A percentile compares a stretch with the other conserved stretches of the same genome.
Conservation (phyloP, 2,329 filamentous ascomycete species). For the Neonectria magnoliae region DNA sequence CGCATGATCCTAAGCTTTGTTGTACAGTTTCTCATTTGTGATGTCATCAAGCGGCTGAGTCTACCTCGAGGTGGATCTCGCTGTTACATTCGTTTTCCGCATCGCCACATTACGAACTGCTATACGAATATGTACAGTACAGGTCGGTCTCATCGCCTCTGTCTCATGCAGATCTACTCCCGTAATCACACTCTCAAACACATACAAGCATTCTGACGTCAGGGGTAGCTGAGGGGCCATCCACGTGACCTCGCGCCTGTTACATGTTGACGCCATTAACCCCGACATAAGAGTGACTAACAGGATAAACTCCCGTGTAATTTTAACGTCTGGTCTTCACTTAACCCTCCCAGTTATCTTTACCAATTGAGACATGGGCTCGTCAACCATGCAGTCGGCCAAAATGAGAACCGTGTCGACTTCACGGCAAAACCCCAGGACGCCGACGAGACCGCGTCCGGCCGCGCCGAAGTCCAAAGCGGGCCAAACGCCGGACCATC, state of each 20-base stretch:
- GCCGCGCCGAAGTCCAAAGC: conserved; percentile 2
- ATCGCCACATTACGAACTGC: neutral
- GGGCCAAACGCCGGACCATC: conserved; percentile 14
- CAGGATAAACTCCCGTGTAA: too few species aligned
- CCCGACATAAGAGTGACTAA: neutral
- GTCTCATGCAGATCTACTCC: neutral
- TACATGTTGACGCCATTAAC: neutral
- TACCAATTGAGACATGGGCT: conserved; percentile 15
- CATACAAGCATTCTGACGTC: neutral
- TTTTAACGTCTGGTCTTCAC: neutral
- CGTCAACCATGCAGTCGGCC: neutral
- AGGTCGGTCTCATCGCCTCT: neutral
- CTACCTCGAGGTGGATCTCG: neutral
- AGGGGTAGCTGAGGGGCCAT: neutral
- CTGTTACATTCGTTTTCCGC: neutral
- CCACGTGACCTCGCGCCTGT: neutral
- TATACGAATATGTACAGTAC: too few species aligned
- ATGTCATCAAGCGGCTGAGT: neutral
- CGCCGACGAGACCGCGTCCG: conserved; percentile 8
- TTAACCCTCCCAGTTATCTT: neutral
- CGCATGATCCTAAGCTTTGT: conserved; percentile 24
- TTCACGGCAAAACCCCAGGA: neutral
- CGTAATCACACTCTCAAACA: too few species aligned
- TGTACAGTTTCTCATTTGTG: neutral
- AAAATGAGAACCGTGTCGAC: neutral